phyloP scores from a whole-genome alignment of 108 stramenopile species.

The Phaeodactylum tricornutum region DNA sequence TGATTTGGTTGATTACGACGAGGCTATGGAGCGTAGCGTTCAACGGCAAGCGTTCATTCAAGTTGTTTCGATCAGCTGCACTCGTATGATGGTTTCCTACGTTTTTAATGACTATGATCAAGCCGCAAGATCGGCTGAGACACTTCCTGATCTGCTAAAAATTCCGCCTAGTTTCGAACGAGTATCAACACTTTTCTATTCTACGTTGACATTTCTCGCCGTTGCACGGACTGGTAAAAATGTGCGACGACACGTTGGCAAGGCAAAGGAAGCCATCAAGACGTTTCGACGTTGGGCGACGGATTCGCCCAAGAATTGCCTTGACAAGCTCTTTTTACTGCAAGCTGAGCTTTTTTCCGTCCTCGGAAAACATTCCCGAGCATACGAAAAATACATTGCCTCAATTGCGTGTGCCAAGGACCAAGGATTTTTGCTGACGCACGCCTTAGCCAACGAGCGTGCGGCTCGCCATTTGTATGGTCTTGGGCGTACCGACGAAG shows the following conservation, averaged over 20 bases:
- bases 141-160: neutral
- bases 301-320: constrained; percentile 5
- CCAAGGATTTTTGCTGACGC: neutral
- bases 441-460: constrained; percentile 4
- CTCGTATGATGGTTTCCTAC: constrained; percentile 4
- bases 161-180: neutral
- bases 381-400: constrained; percentile 2
- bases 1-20: constrained; percentile 5
- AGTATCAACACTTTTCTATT: neutral
- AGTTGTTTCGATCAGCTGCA: neutral
- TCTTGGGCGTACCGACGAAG: too few species aligned
- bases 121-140: neutral
- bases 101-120: constrained; percentile 8
- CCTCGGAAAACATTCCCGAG: neutral
- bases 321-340: constrained; percentile 1
- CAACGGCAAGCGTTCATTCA: neutral
- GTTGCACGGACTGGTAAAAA: neutral
- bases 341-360: constrained; percentile 8
- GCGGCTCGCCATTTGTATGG: too few species aligned
- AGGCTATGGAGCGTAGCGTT: neutral
- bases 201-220: neutral
- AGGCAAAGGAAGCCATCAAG: neutral
- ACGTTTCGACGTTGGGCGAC: neutral
- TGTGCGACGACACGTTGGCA: neutral
- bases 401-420: constrained; percentile 7